Evolutionary conservation across 2,329 filamentous ascomycete species (phyloP).

Genomic region (Colletotrichum incanum): DNA sequence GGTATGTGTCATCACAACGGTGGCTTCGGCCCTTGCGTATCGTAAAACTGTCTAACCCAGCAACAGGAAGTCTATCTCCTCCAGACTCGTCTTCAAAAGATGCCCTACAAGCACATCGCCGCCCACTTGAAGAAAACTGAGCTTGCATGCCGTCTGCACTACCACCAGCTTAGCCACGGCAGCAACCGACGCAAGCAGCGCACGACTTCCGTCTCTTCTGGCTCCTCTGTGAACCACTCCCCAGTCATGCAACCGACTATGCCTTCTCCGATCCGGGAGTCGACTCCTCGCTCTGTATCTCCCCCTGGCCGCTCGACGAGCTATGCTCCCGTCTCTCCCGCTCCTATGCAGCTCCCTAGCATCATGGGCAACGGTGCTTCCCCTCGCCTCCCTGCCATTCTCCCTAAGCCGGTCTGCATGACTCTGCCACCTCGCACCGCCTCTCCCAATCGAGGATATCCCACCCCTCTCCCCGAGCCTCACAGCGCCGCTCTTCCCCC

Average conservation of each 20-base stretch:
- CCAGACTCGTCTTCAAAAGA: constrained; percentile 87
- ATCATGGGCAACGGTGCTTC: constrained; percentile 65
- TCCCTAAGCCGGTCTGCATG: constrained; percentile 76
- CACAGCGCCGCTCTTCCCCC: constrained; percentile 63
- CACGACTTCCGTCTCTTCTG: constrained; percentile 78
- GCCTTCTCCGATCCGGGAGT: constrained; percentile 67
- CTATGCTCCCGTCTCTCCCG: constrained; percentile 62
- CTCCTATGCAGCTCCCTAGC: constrained; percentile 67
- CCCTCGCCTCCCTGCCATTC: constrained; percentile 72
- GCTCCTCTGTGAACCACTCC: constrained; percentile 71
- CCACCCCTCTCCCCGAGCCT: constrained; percentile 59
- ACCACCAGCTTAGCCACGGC: constrained; percentile 87
- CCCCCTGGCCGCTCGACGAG: constrained; percentile 63
- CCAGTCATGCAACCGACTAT: constrained; percentile 64
- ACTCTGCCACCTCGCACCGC: constrained; percentile 57
- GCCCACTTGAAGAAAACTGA: constrained; percentile 90
- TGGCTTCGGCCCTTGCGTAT: background rate
- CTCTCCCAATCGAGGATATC: constrained; percentile 57
- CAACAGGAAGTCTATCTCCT: constrained; percentile 85
- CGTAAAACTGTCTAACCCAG: constrained; percentile 18
- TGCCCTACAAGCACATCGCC: constrained; percentile 93
- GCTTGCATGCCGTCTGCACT: constrained; percentile 88
- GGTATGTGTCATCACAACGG: constrained; percentile 61
- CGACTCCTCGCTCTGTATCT: constrained; percentile 63
- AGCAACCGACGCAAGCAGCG: constrained; percentile 83